Conservation (phyloP, 2,329 filamentous ascomycete species). For the Neoscytalidium dimidiatum region DNA sequence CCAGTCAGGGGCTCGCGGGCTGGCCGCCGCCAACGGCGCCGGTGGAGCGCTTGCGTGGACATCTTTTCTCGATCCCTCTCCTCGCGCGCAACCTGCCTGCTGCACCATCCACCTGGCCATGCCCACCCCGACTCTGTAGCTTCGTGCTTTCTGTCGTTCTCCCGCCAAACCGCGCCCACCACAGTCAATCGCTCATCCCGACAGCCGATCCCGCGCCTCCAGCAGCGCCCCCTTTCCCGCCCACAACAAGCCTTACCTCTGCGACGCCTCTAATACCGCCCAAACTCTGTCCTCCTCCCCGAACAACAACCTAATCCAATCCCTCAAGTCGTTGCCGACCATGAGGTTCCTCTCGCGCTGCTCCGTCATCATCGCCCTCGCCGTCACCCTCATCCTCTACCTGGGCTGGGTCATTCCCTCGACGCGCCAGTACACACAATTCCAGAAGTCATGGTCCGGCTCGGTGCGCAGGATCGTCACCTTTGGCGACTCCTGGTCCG, state of each 20-base stretch:
- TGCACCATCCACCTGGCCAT: constrained; percentile 13
- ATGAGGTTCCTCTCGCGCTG: constrained; percentile 38
- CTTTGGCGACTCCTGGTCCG: constrained; percentile 43
- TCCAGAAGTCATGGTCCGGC: constrained; percentile 26
- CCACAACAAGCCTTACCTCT: constrained; percentile 1
- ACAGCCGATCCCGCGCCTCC: background rate
- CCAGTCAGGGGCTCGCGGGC: constrained; percentile 17
- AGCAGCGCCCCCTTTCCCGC: constrained; percentile 3
- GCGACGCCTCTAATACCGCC: constrained; percentile 7
- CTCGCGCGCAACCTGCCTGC: constrained; percentile 2
- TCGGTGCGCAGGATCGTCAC: constrained; percentile 35
- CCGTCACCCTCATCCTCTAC: constrained; percentile 33
- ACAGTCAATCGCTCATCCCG: constrained; percentile 18
- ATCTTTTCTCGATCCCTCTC: constrained; percentile 17
- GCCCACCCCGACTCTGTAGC: constrained; percentile 9
- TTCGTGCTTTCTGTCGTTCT: constrained; percentile 16
- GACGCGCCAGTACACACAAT: constrained; percentile 29
- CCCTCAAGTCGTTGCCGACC: constrained; percentile 5
- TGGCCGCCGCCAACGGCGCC: constrained; percentile 16
- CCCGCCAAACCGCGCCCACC: constrained; percentile 15
- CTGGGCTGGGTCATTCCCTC: constrained; percentile 34
- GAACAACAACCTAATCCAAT: background rate
- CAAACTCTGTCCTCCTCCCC: background rate
- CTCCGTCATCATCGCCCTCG: constrained; percentile 29
- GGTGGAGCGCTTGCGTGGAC: constrained; percentile 18